Evolutionary conservation across 2,329 filamentous ascomycete species (phyloP).

Genomic region (Salinomyces thailandicus): DNA sequence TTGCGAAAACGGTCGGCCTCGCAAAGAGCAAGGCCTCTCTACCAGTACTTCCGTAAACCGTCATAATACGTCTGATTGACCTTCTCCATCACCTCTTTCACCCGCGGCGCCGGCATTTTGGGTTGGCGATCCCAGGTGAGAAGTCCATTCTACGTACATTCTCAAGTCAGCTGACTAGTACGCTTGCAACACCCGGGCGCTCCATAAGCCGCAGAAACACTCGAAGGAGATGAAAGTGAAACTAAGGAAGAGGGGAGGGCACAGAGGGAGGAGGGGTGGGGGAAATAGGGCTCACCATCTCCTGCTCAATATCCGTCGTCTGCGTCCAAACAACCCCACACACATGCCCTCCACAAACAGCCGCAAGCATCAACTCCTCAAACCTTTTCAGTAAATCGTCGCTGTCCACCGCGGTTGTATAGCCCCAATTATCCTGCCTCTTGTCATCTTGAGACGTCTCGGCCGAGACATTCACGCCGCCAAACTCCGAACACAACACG

Average conservation of each 20-base stretch:
- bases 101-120: constrained; percentile 48
- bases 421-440: constrained; percentile 50
- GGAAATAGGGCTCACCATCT: constrained; percentile 25
- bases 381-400: constrained; percentile 50
- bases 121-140: constrained; percentile 52
- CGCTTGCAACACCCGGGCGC: background rate
- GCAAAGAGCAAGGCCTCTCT: background rate
- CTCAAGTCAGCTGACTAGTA: constrained; percentile 23
- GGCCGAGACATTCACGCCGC: constrained; percentile 55
- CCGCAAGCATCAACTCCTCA: constrained; percentile 48
- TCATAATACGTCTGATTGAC: constrained; percentile 37
- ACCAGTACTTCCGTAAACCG: background rate
- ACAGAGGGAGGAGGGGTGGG: background rate
- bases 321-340: constrained; percentile 60
- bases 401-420: constrained; percentile 53
- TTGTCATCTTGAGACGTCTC: constrained; percentile 27
- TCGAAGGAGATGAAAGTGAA: background rate
- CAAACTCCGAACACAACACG: constrained; percentile 57
- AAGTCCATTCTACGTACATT: constrained; percentile 45
- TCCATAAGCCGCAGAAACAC: background rate
- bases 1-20: too few species aligned
- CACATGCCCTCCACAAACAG: constrained; percentile 46
- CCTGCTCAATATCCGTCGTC: constrained; percentile 52
- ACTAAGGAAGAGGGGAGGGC: background rate
- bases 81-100: constrained; percentile 49